Base-by-base conservation (phyloP, 2,329 filamentous ascomycete genomes). In the Epichloe festucae region DNA sequence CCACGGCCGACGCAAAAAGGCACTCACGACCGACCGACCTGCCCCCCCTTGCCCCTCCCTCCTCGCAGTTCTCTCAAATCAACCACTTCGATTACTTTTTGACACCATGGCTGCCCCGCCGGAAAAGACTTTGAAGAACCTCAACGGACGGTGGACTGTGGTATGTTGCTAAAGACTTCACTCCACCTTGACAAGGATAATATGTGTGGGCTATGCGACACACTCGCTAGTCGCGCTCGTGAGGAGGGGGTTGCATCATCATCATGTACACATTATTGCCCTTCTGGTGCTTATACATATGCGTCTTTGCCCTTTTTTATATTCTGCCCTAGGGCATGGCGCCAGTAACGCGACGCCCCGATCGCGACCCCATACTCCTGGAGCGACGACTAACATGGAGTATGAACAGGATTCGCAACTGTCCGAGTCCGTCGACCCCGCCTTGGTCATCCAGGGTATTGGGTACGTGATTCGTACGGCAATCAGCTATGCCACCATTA, bases 401-500 rank as follows among this genome's bases (percentile, higher is more conserved):
- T 38, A 27, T 34, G n/a, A 31, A 8, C 50, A 91, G 87, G 90
- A 93, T 76, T 85, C 86, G 65, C 69, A 72, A 55, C 73, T 89
- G 58, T 89, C 86, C 53, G 82, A 85, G 67, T 70, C 75, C 57
- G 71, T 81, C 46, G 85, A 89, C 54, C 73, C 81, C 1, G 78
- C 85, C 55, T 81, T 95, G 53, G 63, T 75, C 48, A 76, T 91
- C 61, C 85, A 89, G 74, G 83, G 83, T 63, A 72, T 89, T 54
- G 72, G 79, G 66, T 91, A 79, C 78, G 59, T 90, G 48, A 76
- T 77, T 48, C 87, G 88, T 68, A 89, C 84, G 71, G 80, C 78
- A 54, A 80, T 94, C 65, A 68, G 73, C 58, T 65, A 82, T 35
- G 85, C 87, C 35, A 84, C 81, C 45, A 70, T 95, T 50, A 84